Conservation (phyloP, 495 filamentous ascomycete genomes). For the Hypomontagnella submonticulosa region DNA sequence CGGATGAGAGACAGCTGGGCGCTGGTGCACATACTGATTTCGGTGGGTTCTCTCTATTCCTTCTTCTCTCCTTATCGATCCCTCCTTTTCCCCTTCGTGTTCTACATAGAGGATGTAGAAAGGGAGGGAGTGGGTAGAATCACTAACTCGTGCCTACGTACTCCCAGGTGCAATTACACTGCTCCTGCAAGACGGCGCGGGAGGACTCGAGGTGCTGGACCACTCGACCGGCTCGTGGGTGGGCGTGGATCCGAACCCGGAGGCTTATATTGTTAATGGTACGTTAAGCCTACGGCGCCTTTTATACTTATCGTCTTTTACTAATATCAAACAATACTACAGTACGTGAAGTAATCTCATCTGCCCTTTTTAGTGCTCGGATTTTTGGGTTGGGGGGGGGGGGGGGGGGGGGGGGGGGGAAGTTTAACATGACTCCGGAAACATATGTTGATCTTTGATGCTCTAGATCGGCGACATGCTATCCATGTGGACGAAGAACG, state of each 20-base stretch:
- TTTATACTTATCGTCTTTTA: no score
- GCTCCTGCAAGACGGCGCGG: conserved; percentile 54
- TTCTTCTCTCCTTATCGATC: background rate
- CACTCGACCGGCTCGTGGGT: conserved; percentile 47
- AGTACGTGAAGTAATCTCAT: no score
- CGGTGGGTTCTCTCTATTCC: conserved; percentile 30
- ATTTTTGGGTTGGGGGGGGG: no score
- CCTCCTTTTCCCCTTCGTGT: background rate
- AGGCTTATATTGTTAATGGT: conserved; percentile 63
- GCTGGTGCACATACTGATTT: conserved; percentile 65
- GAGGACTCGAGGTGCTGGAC: conserved; percentile 60
- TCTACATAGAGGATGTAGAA: background rate
- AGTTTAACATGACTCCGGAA: no score
- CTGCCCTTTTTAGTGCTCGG: no score
- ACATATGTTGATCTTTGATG: no score
- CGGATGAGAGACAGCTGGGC: conserved; percentile 50
- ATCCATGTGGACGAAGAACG: conserved; percentile 58
- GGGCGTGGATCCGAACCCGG: conserved; percentile 58
- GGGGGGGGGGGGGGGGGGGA: no score
- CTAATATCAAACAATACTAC: no score
- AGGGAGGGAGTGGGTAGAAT: no score
- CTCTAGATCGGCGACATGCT: conserved; percentile 57
- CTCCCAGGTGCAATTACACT: conserved; percentile 59
- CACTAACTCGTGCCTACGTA: background rate
- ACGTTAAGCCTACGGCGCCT: no score